Conservation (phyloP, 1,284 basidiomycete genomes). For the Flammula alnicola region DNA sequence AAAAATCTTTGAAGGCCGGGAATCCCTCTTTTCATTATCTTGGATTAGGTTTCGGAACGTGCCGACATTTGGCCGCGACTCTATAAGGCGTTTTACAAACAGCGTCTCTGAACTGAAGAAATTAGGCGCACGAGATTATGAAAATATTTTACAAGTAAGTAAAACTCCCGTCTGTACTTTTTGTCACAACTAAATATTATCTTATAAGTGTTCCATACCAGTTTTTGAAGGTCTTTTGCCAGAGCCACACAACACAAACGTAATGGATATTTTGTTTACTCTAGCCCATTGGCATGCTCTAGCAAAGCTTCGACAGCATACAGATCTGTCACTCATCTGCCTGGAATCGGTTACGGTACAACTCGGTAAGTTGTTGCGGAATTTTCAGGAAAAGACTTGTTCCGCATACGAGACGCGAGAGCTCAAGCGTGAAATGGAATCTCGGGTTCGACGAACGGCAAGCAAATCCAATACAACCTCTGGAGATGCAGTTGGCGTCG, state of each 20-base stretch:
- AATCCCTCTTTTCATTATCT: too few relatives aligned
- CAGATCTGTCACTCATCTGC: conserved; percentile 1
- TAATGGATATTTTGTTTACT: conserved; percentile 13
- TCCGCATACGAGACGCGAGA: conserved; percentile 4
- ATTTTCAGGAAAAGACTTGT: conserved; percentile 4
- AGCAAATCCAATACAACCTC: neutral
- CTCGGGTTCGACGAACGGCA: conserved; percentile 8
- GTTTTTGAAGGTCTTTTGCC: conserved; percentile 18
- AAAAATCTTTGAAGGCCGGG: neutral
- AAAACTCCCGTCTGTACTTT: neutral
- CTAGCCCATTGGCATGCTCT: conserved; percentile 18
- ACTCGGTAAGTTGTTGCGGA: conserved; percentile 5
- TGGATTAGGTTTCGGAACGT: conserved; percentile 20
- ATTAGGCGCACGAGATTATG: conserved; percentile 33
- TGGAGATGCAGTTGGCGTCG: too few relatives aligned
- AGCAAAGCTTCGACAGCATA: conserved; percentile 20
- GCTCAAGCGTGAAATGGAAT: conserved; percentile 6
- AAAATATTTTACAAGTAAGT: conserved; percentile 30
- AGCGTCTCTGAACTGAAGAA: conserved; percentile 35
- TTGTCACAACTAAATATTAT: neutral
- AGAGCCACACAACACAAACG: neutral
- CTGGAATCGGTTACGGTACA: conserved; percentile 4
- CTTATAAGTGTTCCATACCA: conserved; percentile 11
- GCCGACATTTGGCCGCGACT: conserved; percentile 30
- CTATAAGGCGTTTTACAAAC: conserved; percentile 28